Conservation (phyloP, 2,329 filamentous ascomycete genomes). For the Allantophomopsis cytisporea region DNA sequence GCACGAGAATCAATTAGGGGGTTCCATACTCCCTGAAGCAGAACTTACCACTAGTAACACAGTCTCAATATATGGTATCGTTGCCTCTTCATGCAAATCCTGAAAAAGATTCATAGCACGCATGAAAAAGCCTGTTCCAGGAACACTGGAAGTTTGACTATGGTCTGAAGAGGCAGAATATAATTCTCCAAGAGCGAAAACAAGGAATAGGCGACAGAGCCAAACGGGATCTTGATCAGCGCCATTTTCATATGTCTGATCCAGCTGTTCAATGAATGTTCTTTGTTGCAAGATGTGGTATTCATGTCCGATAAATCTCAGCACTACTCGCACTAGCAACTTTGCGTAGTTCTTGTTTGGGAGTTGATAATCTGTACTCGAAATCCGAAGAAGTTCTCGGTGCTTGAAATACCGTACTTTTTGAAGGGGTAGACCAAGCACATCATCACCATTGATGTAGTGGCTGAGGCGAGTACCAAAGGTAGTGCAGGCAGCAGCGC, state of each 20-base stretch:
- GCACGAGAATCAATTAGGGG: slow-evolving; percentile 1
- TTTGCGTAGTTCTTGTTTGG: slow-evolving; percentile 21
- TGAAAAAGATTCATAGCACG: slow-evolving; percentile 24
- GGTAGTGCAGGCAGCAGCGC: slow-evolving; percentile 23
- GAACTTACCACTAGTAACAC: slow-evolving; percentile 21
- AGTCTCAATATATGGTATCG: slow-evolving; percentile 27
- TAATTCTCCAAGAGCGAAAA: slow-evolving; percentile 29
- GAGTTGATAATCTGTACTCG: slow-evolving; percentile 18
- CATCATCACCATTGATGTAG: slow-evolving; percentile 18
- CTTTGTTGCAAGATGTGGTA: slow-evolving; percentile 23
- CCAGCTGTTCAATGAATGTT: slow-evolving; percentile 22
- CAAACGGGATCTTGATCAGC: slow-evolving; percentile 17
- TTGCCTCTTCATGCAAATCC: slow-evolving; percentile 27
- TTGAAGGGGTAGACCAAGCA: slow-evolving; percentile 16
- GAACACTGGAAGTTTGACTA: slow-evolving; percentile 23
- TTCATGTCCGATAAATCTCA: slow-evolving; percentile 20
- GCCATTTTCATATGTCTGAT: slow-evolving; percentile 20
- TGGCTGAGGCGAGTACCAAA: slow-evolving; percentile 24
- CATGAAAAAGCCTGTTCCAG: slow-evolving; percentile 28
- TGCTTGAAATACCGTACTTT: slow-evolving; percentile 3
- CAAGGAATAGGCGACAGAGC: slow-evolving; percentile 27
- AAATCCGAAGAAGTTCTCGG: slow-evolving; percentile 10
- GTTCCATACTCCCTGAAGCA: no score
- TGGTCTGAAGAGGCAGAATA: slow-evolving; percentile 17
- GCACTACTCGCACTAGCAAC: slow-evolving; percentile 21